Evolutionary conservation across 805 yeast genomes (phyloP), one percentile per base, ranked within the genome.

Genomic region (Lipomyces yamanashiensis): DNA sequence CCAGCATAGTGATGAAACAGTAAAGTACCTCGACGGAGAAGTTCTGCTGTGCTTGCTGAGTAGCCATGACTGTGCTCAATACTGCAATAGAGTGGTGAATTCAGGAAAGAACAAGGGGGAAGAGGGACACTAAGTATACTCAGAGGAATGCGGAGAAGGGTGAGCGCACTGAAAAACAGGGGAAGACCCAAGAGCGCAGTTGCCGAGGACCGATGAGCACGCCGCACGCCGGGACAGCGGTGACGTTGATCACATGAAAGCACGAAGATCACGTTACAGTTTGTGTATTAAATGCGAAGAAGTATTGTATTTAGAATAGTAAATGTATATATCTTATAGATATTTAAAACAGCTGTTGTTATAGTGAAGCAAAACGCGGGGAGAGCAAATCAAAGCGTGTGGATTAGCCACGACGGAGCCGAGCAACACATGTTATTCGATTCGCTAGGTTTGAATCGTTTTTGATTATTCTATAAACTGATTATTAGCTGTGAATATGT

Each of bases 11-110:
- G 48, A 37, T 34, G 15, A 21, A 23, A 15, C n/a, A n/a, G 34
- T 39, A 13, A n/a, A 15, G 47, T 23, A 61, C 64, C 64, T 61
- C 64, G 1, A 45, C 56, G n/a, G 64, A 33, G 58, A 61, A 61
- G 40, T 33, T 41, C 45, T 57, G 61, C 47, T 51, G 61, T 9
- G 57, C 12, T 23, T 57, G 61, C 44, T 61, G 64, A 21, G 57
- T 57, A 9, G 64, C 50, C 64, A 61, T 56, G 1, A 45, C 28
- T 28, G 28, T 28, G 5, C 5, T 44, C 9, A 1, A 21, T 43
- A 23, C 8, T 15, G 15, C n/a, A 28, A 9, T 1, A 7, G 10
- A 1, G 21, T 2, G 12, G 15, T 17, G 9, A 12, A 8, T 17
- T 7, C 15, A 23, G 12, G 36, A 13, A 13, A 19, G 37, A 39